phyloP scores from a whole-genome alignment of 2,329 filamentous ascomycete species.

The Aspergillus sp. region DNA sequence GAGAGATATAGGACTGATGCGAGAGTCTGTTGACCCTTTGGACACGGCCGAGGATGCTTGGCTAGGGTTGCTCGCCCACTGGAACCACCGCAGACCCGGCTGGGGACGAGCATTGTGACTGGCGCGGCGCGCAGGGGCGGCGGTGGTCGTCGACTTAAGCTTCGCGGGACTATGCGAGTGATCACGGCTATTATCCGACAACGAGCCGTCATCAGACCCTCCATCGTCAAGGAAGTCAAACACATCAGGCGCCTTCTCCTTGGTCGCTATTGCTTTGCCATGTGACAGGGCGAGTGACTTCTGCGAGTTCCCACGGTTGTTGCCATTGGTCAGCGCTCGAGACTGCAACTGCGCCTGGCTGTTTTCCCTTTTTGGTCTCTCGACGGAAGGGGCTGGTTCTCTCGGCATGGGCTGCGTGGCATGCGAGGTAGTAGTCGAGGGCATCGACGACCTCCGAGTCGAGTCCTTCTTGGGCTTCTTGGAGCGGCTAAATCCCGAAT shows the following conservation, averaged over 20 bases:
- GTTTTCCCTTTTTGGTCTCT: conserved; percentile 10
- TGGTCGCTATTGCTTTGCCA: conserved; percentile 8
- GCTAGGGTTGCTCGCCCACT: conserved; percentile 15
- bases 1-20: conserved; percentile 11
- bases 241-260: conserved; percentile 24
- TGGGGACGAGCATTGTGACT: neutral
- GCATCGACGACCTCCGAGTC: conserved; percentile 16
- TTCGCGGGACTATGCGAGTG: neutral
- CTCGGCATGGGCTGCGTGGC: conserved; percentile 12
- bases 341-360: conserved; percentile 5
- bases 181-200: conserved; percentile 10
- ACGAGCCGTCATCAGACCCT: conserved; percentile 12
- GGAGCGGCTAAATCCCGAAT: conserved; percentile 14
- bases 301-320: conserved; percentile 8
- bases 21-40: conserved; percentile 18
- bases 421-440: conserved; percentile 15
- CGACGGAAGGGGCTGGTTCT: conserved; percentile 10
- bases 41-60: conserved; percentile 24
- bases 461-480: conserved; percentile 22
- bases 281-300: conserved; percentile 10
- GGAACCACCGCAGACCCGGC: conserved; percentile 4
- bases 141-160: conserved; percentile 4
- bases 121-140: neutral
- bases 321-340: conserved; percentile 6
- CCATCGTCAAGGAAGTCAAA: conserved; percentile 31